phyloP scores from a whole-genome alignment of 305 asterid species.

The Ajuga reptans region DNA sequence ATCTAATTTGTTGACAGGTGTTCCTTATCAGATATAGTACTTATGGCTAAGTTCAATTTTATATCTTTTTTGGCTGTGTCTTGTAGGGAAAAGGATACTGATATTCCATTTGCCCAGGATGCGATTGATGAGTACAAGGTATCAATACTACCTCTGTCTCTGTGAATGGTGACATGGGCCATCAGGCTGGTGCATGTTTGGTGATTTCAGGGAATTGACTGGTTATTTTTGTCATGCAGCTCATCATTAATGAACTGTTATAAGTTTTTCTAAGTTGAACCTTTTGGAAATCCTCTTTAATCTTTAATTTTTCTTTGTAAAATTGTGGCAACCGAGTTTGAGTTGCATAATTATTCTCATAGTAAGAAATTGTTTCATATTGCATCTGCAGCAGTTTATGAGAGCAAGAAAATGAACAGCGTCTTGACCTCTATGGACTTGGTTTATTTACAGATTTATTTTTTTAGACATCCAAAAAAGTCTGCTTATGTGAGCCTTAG shows the following conservation, averaged over 20 bases:
- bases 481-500: neutral
- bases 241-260: neutral
- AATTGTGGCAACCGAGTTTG: neutral
- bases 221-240: neutral
- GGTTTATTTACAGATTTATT: neutral
- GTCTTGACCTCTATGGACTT: neutral
- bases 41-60: conserved; percentile 2
- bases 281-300: neutral
- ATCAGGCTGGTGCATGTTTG: conserved; percentile 12
- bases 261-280: neutral
- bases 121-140: conserved; percentile 98
- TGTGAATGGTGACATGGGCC: neutral
- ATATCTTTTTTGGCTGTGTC: neutral
- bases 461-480: neutral
- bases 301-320: neutral
- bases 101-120: conserved; percentile 90
- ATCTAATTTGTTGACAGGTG: neutral
- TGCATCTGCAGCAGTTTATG: neutral
- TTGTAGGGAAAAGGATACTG: conserved; percentile 87
- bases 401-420: neutral
- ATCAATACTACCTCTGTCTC: conserved; percentile 12
- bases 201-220: conserved; percentile 17
- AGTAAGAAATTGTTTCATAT: neutral
- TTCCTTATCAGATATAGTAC: conserved; percentile 10
- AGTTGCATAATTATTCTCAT: neutral